These are phyloP conservation scores for Saxispiralis lemnorum DNA, from an alignment of 495 filamentous ascomycete species.

Conservation along the genomic window DNA sequence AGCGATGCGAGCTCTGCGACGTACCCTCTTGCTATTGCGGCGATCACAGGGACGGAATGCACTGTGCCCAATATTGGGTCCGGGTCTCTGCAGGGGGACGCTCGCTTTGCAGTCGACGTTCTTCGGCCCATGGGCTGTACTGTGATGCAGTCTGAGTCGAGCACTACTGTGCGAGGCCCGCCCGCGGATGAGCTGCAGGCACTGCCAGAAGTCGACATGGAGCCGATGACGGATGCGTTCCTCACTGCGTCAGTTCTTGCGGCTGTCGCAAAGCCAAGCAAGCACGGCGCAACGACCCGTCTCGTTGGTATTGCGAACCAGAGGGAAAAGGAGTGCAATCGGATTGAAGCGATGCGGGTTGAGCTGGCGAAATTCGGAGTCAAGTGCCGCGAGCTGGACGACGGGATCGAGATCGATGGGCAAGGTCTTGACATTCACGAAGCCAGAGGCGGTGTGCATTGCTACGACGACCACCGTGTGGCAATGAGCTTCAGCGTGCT, in stretches of 20 bases:
- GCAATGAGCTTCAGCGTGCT: conserved; percentile 98
- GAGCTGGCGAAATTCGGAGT: conserved; percentile 94
- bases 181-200: conserved; percentile 49
- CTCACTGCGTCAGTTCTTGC: conserved; percentile 84
- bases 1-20: conserved; percentile 96
- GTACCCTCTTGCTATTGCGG: conserved; percentile 86
- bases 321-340: conserved; percentile 94
- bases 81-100: conserved; percentile 82
- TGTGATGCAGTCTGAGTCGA: conserved; percentile 66
- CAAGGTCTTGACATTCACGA: conserved; percentile 15
- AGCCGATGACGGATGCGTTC: conserved; percentile 98
- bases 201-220: conserved; percentile 78
- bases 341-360: conserved; percentile 89
- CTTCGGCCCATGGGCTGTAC: conserved; percentile 83
- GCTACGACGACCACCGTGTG: conserved; percentile 95
- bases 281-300: conserved; percentile 44
- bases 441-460: conserved; percentile 56
- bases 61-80: conserved; percentile 93
- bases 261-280: conserved; percentile 50
- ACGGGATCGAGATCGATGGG: conserved; percentile 51
- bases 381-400: conserved; percentile 65
- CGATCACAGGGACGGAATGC: conserved; percentile 84
- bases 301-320: conserved; percentile 98
- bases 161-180: conserved; percentile 90
- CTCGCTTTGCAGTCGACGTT: conserved; percentile 83